Conservation (phyloP, 371 early-diverging fungal genomes). For the Entomophthora muscae region DNA sequence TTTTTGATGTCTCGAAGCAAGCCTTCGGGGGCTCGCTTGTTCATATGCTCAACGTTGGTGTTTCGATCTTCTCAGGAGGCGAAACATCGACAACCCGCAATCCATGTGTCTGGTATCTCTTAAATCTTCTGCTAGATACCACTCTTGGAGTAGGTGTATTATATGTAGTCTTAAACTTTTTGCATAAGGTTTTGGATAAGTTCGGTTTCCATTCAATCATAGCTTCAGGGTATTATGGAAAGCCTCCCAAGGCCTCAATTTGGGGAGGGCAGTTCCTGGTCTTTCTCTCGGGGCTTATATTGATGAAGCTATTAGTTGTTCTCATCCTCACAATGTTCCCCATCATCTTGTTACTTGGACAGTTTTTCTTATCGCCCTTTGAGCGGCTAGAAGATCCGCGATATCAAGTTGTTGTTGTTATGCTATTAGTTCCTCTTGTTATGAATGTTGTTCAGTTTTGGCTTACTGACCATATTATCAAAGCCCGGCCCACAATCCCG, state of each 20-base stretch:
- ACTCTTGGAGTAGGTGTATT: slow-evolving; percentile 45
- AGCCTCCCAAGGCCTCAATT: slow-evolving; percentile 32
- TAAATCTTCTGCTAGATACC: slow-evolving; percentile 50
- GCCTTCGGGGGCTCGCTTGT: slow-evolving; percentile 38
- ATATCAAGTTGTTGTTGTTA: slow-evolving; percentile 39
- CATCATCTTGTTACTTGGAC: slow-evolving; percentile 33
- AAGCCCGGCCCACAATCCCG: slow-evolving; percentile 11
- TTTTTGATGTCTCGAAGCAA: slow-evolving; percentile 44
- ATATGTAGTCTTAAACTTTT: slow-evolving; percentile 26
- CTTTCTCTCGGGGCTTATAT: slow-evolving; percentile 27
- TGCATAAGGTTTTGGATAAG: slow-evolving; percentile 7
- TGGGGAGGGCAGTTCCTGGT: slow-evolving; percentile 38
- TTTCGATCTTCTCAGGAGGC: slow-evolving; percentile 26
- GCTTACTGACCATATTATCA: slow-evolving; percentile 41
- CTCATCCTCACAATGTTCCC: slow-evolving; percentile 24
- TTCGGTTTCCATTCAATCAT: slow-evolving; percentile 19
- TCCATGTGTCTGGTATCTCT: slow-evolving; percentile 53
- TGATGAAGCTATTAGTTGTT: slow-evolving; percentile 40
- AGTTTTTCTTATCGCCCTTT: slow-evolving; percentile 25
- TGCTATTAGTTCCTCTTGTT: slow-evolving; percentile 33
- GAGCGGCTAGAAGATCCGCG: slow-evolving; percentile 32
- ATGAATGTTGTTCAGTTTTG: slow-evolving; percentile 49
- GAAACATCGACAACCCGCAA: slow-evolving; percentile 29
- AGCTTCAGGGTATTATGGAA: slow-evolving; percentile 40
- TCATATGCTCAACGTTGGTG: slow-evolving; percentile 38